Evolutionary conservation across 2,329 filamentous ascomycete species (phyloP), one percentile per base, ranked within the genome.

Genomic region (Cytospora chrysosperma): DNA sequence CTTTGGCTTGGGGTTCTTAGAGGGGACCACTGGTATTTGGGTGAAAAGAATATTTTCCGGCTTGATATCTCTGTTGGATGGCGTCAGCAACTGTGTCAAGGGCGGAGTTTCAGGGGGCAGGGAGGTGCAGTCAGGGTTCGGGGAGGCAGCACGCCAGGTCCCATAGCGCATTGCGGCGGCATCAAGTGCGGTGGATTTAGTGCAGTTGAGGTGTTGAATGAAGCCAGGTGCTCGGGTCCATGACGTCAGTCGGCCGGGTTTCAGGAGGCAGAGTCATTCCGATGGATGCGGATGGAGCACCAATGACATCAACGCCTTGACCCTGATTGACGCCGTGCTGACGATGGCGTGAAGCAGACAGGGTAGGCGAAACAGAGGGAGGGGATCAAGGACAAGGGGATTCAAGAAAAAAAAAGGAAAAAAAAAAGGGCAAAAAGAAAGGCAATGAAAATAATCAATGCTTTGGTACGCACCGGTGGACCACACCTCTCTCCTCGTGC

Each of bases 21-120:
- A 89, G 0, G 93, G 91, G 24, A 96, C 77, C 67, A 95, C 88
- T 0, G 92, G 89, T 64, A 88, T 91, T 4, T 93, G 94, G 70
- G 92, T 91, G 77, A 97, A 99, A 3, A 99, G 81, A 61, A 99
- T 87, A 72, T 99, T 99, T 77, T 99, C 95, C 0, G 95, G 95
- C 78, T 99, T 99, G 78, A 99, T 99, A 74, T 97, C 93, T 76
- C 93, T 97, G 72, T 63, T 51, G 10, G 30, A 53, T 56, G 30
- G 40, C 19, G 67, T 73, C 34, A 73, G 68, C 47, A 50, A 26
- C 8, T 52, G 24, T 28, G 5, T 30, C 24, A 27, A 12, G 17
- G 50, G n/a, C 4, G 30, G 30, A 28, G 24, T 34, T 30, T 24
- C 40, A 21, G 40, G 6, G n/a, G n/a, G n/a, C 3, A n/a, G n/a